Base-by-base conservation (phyloP, 306 rosid genomes). In the Boehmeria nivea region DNA sequence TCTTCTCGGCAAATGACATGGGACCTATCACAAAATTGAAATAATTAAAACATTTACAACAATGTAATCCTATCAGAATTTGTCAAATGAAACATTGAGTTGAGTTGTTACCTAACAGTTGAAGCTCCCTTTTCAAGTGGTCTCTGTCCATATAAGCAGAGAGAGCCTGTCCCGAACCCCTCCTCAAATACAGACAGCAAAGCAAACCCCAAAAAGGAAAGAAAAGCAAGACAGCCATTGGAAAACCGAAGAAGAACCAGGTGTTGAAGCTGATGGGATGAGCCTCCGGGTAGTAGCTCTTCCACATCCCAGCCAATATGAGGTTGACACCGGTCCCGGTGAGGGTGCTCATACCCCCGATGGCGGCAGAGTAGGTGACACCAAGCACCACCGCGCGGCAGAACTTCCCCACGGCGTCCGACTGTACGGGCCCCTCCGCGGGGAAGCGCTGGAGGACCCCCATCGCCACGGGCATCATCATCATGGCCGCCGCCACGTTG, bases 401-500 rank as follows among this genome's bases (percentile, higher is more conserved):
- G 64, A 86, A 89, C 54, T 81, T 83, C 65, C 56, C 69, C 1
- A 73, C 72, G 2, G 33, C 57, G 23, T 43, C 57, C 1, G 95
- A 57, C 43, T 78, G 85, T 23, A 58, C 73, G 0, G 67, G 20
- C 3, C 52, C 61, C 43, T 57, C 39, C 2, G 97, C 36, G 36
- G 36, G 89, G 13, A 89, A 59, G 3, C 85, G 60, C 17, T 86
- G 87, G 1, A 89, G 61, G 57, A 89, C 69, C 28, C 97, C 97
- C 0, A 85, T 83, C 6, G 97, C 95, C 21, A 89, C 85, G 16
- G 95, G 95, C 95, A 89, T 89, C 97, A 89, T 85, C 79, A 89
- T 69, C 63, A 86, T 81, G 28, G 94, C 83, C 0, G 94, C 66
- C 8, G 97, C 87, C 69, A 77, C 82, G 73, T 89, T 86, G 89